phyloP scores from a whole-genome alignment of 768 basidiomycete genomes.

The Naganishia kalamii region DNA sequence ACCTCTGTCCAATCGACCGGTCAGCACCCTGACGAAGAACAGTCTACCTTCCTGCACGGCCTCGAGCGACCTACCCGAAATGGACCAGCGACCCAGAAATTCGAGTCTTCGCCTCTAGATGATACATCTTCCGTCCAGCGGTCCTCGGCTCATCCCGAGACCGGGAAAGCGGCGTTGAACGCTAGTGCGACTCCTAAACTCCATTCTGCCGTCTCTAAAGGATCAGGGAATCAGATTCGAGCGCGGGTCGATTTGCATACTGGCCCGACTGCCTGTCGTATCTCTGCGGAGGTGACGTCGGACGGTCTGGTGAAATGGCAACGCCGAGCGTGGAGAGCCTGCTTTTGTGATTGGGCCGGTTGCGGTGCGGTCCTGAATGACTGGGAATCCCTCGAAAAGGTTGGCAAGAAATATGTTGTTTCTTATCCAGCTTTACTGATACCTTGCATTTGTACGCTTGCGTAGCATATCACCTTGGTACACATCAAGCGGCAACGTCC shows the following conservation, averaged over 20 bases:
- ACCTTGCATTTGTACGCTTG: background rate
- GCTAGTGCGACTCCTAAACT: no score
- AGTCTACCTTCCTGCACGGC: no score
- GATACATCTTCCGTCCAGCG: no score
- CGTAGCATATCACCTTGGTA: background rate
- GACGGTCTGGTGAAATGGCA: background rate
- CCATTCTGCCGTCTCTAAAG: background rate
- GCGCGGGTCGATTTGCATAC: no score
- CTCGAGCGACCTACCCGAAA: no score
- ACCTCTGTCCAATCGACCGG: no score
- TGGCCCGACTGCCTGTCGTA: background rate
- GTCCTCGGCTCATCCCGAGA: no score
- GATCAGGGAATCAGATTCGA: background rate
- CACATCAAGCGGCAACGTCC: slow-evolving; percentile 4
- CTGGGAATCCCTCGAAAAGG: slow-evolving; percentile 6
- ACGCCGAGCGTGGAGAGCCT: background rate
- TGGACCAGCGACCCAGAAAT: no score
- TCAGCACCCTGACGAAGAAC: no score
- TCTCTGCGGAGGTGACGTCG: background rate
- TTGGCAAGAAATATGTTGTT: background rate
- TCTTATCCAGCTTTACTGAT: background rate
- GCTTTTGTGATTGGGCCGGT: slow-evolving; percentile 8
- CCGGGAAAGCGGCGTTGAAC: no score
- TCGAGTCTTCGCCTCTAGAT: no score
- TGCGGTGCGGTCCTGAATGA: slow-evolving; percentile 2